A percentile compares a stretch with the other conserved stretches of the same genome.
These are phyloP conservation scores for Taiozyma sp. DNA, from an alignment of 1,139 yeast genomes.

Conservation along the genomic window DNA sequence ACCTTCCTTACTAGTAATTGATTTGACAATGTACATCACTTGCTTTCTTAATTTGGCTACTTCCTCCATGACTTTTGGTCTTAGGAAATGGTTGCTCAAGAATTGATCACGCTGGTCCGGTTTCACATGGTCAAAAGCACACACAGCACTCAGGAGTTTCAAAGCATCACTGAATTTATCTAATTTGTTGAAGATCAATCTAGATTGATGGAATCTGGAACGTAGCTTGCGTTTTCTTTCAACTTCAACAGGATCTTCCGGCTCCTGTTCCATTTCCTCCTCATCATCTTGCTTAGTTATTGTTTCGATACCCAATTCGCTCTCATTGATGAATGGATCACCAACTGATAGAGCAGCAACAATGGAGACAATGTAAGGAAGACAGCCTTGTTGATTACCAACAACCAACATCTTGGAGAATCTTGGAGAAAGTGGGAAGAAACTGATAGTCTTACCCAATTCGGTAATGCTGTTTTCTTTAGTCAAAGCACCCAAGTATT, in stretches of 20 bases:
- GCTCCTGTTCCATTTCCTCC: conserved; percentile 25
- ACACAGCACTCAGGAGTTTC: conserved; percentile 72
- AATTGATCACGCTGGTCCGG: conserved; percentile 41
- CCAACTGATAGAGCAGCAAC: conserved; percentile 95
- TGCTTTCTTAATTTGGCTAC: conserved; percentile 78
- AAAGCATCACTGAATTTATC: conserved; percentile 76
- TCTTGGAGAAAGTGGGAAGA: conserved; percentile 91
- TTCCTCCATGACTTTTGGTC: conserved; percentile 77
- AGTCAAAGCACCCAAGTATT: conserved; percentile 77
- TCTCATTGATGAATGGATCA: conserved; percentile 77
- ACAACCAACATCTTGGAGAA: conserved; percentile 86
- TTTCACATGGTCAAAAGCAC: conserved; percentile 82
- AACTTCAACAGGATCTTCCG: conserved; percentile 30
- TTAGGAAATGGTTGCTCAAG: conserved; percentile 54
- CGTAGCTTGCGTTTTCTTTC: conserved; percentile 43
- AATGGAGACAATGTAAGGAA: conserved; percentile 82
- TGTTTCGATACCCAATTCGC: conserved; percentile 54
- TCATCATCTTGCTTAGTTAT: conserved; percentile 14
- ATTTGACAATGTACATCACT: conserved; percentile 66
- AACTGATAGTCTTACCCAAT: conserved; percentile 80
- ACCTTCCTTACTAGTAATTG: conserved; percentile 54
- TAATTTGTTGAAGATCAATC: conserved; percentile 56
- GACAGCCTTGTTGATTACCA: conserved; percentile 82
- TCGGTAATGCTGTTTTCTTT: conserved; percentile 53
- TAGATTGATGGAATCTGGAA: conserved; percentile 48